Evolutionary conservation across 2,329 filamentous ascomycete species (phyloP), one percentile per base, ranked within the genome.

Genomic region (Sclerotinia subarctica): DNA sequence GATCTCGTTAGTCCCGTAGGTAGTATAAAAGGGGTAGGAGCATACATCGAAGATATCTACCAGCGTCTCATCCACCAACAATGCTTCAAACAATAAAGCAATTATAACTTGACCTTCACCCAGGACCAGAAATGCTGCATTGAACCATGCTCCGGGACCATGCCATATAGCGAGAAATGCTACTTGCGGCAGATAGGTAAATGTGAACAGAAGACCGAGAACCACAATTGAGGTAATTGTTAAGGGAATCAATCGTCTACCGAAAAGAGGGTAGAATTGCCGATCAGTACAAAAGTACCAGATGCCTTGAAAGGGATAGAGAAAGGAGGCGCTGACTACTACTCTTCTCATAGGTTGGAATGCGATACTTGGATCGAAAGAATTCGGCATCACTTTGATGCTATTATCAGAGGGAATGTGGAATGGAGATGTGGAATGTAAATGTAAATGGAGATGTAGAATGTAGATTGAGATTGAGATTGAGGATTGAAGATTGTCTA

Each of bases 161-260:
- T 98, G 94, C 78, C 97, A 98, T 73, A 98, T 86, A 21, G 91
- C 89, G 29, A 99, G 85, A 75, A 99, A 92, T 1, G 92, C 91
- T 67, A 93, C 93, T 77, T 98, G 92, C 0, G 94, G 94, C 3
- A 97, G 80, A 74, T 96, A 98, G 0, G 92, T 84, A 79, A 95
- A 96, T 17, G 92, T 83, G 79, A 98, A 98, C 26, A 98, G 86
- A 26, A 96, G 82, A n/a, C 89, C 81, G 70, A 97, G 92, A 19
- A 97, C 90, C 66, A 95, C 87, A 19, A 90, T 81, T 0, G 94
- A 97, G 17, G 97, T 89, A 19, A 97, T 81, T 3, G 91, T 86
- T 38, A 96, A 84, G 0, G 94, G 94, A 0, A 98, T 80, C 3
- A 99, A 82, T 21, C 94, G 88, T 32, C 90, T 84, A 68, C 86